Base-by-base conservation (phyloP, 140 eudicot species). In the Flaveria floridana region DNA sequence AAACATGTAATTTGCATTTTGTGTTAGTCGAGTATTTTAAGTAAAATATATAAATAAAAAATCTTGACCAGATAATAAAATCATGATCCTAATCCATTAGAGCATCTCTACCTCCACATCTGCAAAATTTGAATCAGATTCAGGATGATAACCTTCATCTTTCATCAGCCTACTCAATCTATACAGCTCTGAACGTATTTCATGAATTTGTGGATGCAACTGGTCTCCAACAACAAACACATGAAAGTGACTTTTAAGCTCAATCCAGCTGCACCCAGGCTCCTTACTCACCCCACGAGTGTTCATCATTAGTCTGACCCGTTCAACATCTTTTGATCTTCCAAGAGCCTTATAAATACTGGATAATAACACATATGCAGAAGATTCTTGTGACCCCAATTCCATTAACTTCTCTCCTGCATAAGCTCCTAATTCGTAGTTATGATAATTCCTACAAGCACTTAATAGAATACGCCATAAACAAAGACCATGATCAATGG, bases 211-310 rank as follows among this genome's bases (percentile, higher is more conserved):
- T 4, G 95, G 84, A 77, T 88, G 90, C 80, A 81, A 48, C 48
- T 85, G 87, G 61, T 85, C 95, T 41, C 95, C 87, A 81, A 84
- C 90, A 68, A 86, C 87, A 75, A 88, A 88, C 78, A 81, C 95
- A 77, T 88, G 88, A 70, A 48, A 71, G 28, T 81, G 85, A 74
- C 82, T 85, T 72, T 81, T 83, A 21, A 88, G 78, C 74, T 88
- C 90, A 2, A 88, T 88, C 95, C 95, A 88, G 74, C 90, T 88
- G 65, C 85, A 86, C 26, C 95, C 95, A 6, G 85, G 90, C 79
- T 83, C 86, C 69, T 88, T 88, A 57, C 70, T 82, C 77, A 88
- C 87, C 44, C 85, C 85, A 79, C 90, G 84, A 51, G 71, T 70
- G 44, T 20, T 88, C 95, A 88, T 88, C 78, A 84, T 68, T 66